Evolutionary conservation across 345 rosid species (phyloP).

Genomic region (Laguncularia racemosa): DNA sequence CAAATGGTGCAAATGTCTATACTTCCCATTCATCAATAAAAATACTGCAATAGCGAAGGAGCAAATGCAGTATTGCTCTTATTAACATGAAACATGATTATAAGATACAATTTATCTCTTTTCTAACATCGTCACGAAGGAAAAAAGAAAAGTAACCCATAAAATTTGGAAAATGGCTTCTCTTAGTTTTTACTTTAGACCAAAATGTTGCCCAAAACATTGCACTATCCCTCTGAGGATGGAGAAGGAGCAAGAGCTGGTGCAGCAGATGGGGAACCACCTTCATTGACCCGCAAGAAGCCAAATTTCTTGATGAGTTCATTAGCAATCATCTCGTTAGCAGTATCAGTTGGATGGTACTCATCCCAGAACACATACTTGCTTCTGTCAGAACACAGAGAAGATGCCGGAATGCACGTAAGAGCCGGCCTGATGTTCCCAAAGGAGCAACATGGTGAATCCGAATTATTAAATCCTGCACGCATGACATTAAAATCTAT

Average conservation of each 20-base stretch:
- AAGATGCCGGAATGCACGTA: constrained; percentile 82
- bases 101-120: no score
- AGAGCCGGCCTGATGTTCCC: constrained; percentile 80
- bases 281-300: constrained; percentile 23
- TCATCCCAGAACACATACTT: constrained; percentile 97
- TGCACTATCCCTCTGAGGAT: constrained; percentile 18
- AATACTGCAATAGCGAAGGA: no score
- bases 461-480: constrained; percentile 69
- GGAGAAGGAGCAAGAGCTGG: constrained; percentile 27
- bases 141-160: no score
- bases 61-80: no score
- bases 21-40: no score
- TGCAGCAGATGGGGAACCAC: constrained; percentile 31
- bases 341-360: constrained; percentile 82
- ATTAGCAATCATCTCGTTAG: constrained; percentile 69
- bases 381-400: constrained; percentile 74
- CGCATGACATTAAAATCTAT: background rate
- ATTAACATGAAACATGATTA: no score
- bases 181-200: background rate
- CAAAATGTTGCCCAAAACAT: background rate
- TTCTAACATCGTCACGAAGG: no score
- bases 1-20: no score
- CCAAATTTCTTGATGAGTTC: constrained; percentile 78
- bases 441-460: constrained; percentile 87
- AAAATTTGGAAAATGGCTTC: no score